Evolutionary conservation across 805 yeast genomes (phyloP).

Genomic region (Candida adriatica): DNA sequence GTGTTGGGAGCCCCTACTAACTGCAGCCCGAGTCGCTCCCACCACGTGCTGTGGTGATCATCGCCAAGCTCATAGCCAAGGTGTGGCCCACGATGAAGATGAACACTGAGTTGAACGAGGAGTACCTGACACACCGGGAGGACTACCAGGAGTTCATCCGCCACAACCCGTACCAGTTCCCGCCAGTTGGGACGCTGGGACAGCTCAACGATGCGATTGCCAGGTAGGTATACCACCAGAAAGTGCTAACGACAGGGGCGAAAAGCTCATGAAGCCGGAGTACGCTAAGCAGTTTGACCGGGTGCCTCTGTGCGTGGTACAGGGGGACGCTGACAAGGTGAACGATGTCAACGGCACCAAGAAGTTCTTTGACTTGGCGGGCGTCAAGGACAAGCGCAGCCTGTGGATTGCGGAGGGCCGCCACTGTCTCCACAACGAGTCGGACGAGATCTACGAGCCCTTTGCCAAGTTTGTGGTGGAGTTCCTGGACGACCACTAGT

Average conservation of each 20-base stretch:
- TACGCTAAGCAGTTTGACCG: slow-evolving; percentile 24
- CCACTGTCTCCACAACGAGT: slow-evolving; percentile 43
- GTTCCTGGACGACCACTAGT: slow-evolving; percentile 27
- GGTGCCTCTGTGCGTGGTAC: slow-evolving; percentile 48
- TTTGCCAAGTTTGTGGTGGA: slow-evolving; percentile 32
- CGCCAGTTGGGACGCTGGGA: slow-evolving; percentile 47
- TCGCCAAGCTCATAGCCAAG: slow-evolving; percentile 35
- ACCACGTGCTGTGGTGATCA: slow-evolving; percentile 31
- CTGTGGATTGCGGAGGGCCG: slow-evolving; percentile 26
- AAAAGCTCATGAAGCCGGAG: slow-evolving; percentile 33
- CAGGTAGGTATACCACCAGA: slow-evolving; percentile 12
- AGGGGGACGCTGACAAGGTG: slow-evolving; percentile 58
- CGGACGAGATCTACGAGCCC: slow-evolving; percentile 31
- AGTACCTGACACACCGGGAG: slow-evolving; percentile 46
- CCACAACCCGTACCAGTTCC: slow-evolving; percentile 34
- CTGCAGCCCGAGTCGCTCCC: slow-evolving; percentile 46
- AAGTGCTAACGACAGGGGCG: slow-evolving; percentile 38
- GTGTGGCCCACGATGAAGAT: slow-evolving; percentile 43
- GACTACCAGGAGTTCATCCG: slow-evolving; percentile 39
- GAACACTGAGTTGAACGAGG: slow-evolving; percentile 48
- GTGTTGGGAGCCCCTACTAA: neutral
- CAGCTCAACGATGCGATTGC: slow-evolving; percentile 53
- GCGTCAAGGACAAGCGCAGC: slow-evolving; percentile 16
- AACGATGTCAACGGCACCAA: slow-evolving; percentile 33
- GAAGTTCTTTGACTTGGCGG: slow-evolving; percentile 10